phyloP scores from a whole-genome alignment of 2,329 filamentous ascomycete species.

The Trichoderma arundinaceum region DNA sequence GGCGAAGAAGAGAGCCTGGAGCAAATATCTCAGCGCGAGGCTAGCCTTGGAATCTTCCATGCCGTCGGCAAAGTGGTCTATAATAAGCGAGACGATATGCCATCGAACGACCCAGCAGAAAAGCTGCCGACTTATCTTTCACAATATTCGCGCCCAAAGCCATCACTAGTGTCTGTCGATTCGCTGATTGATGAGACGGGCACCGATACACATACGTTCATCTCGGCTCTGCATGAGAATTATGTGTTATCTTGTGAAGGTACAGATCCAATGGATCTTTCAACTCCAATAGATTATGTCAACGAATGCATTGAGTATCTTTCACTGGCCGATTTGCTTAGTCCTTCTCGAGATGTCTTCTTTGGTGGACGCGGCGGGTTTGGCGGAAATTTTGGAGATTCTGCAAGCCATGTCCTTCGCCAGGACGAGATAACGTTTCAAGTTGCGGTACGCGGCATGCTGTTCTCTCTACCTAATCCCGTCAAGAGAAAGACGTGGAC shows the following conservation, averaged over 20 bases:
- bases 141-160: constrained; percentile 62
- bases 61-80: constrained; percentile 95
- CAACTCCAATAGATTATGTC: constrained; percentile 75
- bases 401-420: constrained; percentile 74
- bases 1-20: constrained; percentile 81
- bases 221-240: constrained; percentile 91
- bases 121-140: constrained; percentile 64
- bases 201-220: constrained; percentile 88
- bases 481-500: constrained; percentile 71
- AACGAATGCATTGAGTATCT: constrained; percentile 85
- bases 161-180: constrained; percentile 71
- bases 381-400: constrained; percentile 54
- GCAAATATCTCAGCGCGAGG: constrained; percentile 83
- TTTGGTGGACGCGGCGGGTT: constrained; percentile 66
- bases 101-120: constrained; percentile 54
- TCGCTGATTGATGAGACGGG: constrained; percentile 90
- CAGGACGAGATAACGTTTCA: constrained; percentile 97
- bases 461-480: constrained; percentile 84
- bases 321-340: constrained; percentile 86
- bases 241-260: constrained; percentile 82
- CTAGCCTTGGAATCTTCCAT: constrained; percentile 92
- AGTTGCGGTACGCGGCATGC: constrained; percentile 81
- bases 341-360: constrained; percentile 71
- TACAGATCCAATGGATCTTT: constrained; percentile 53
- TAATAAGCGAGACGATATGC: constrained; percentile 79